phyloP scores from a whole-genome alignment of 257 asterid genomes.

The Petunia secreta region DNA sequence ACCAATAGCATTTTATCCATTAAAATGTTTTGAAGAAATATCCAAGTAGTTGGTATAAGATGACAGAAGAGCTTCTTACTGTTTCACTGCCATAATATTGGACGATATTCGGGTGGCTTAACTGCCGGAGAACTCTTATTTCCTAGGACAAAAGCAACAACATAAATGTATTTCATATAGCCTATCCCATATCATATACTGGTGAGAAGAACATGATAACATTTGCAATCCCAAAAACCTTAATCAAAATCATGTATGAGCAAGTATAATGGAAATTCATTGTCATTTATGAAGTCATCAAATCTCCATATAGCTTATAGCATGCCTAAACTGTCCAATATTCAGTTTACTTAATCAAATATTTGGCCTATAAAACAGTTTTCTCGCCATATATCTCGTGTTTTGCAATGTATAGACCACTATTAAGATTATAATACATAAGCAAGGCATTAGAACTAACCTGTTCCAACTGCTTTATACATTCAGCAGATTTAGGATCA shows the following conservation, averaged over 20 bases:
- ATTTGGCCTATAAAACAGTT: not conserved
- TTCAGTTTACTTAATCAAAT: not conserved
- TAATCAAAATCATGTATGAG: not conserved
- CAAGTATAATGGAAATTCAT: not conserved
- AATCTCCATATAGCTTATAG: not conserved
- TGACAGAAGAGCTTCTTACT: constrained; percentile 48
- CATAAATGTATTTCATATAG: constrained; percentile 21
- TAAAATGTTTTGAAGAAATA: not conserved
- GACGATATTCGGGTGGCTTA: constrained; percentile 85
- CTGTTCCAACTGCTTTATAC: constrained; percentile 83
- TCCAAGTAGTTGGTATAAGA: constrained; percentile 1
- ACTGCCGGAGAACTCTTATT: constrained; percentile 69
- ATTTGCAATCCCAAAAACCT: not conserved
- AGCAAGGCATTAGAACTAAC: constrained; percentile 42
- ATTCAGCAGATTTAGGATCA: constrained; percentile 67
- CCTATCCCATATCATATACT: not conserved
- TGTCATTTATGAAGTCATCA: not conserved
- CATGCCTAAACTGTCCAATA: not conserved
- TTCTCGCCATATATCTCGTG: not conserved
- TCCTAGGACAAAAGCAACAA: constrained; percentile 51
- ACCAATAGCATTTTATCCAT: not conserved
- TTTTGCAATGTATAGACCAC: not conserved
- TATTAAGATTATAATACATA: not conserved
- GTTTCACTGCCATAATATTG: constrained; percentile 80
- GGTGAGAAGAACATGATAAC: not conserved